Conservation (phyloP, 768 basidiomycete species). For the Termitomyces sp. region DNA sequence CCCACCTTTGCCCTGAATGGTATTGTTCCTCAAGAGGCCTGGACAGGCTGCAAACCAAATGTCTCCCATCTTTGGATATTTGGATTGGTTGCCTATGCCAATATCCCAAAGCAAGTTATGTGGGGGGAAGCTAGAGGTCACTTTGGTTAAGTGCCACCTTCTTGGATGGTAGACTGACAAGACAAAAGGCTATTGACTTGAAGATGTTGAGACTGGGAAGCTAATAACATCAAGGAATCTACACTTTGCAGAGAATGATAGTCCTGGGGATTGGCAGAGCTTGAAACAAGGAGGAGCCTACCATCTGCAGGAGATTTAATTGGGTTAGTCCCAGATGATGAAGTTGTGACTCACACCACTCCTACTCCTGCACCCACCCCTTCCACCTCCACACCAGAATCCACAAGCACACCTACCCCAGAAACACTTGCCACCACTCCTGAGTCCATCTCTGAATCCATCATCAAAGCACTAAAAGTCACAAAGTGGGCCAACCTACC, state of each 20-base stretch:
- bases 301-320: background rate
- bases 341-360: background rate
- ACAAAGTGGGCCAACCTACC: background rate
- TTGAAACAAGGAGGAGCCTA: background rate
- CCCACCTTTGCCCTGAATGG: background rate
- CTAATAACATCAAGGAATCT: background rate
- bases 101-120: background rate
- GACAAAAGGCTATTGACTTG: background rate
- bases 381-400: background rate
- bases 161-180: background rate
- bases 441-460: background rate
- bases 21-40: background rate
- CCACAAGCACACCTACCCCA: background rate
- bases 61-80: background rate
- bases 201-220: background rate
- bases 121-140: background rate
- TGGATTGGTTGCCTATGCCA: background rate
- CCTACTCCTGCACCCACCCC: background rate
- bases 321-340: background rate
- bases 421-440: background rate
- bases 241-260: background rate
- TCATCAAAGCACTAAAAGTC: background rate
- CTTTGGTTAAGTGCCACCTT: background rate
- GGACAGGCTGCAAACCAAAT: background rate
- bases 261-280: background rate